Conservation (phyloP, 208 protist species). For the Wallacemonas sp. region DNA sequence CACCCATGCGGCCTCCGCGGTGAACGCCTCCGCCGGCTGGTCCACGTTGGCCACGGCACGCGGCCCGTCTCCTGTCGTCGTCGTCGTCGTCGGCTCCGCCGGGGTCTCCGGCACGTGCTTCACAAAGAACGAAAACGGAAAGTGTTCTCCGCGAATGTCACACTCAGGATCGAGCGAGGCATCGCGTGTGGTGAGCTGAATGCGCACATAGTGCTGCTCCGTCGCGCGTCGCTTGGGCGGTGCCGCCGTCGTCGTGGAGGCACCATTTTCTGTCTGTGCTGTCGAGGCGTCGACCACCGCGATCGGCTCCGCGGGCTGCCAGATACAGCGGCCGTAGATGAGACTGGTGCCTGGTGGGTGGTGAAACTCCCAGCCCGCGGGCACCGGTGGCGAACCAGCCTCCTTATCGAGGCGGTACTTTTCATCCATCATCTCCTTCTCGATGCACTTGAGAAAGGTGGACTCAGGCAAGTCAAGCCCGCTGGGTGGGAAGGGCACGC, state of each 20-base stretch:
- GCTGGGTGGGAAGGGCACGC: conserved; percentile 47
- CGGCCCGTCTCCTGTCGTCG: not conserved
- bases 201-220: conserved; percentile 74
- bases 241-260: not conserved
- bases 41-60: not conserved
- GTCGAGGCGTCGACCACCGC: not conserved
- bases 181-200: conserved; percentile 80
- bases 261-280: not conserved
- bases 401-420: conserved; percentile 80
- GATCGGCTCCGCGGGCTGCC: conserved; percentile 42
- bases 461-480: conserved; percentile 60
- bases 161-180: conserved; percentile 86
- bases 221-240: conserved; percentile 7
- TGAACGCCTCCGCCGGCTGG: too few relatives aligned
- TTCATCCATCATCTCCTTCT: conserved; percentile 89
- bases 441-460: conserved; percentile 79
- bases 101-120: conserved; percentile 29
- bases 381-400: conserved; percentile 58
- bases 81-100: not conserved
- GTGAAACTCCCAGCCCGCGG: conserved; percentile 72
- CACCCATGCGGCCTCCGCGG: not conserved
- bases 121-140: conserved; percentile 86
- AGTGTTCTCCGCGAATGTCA: conserved; percentile 84
- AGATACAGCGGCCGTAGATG: conserved; percentile 73
- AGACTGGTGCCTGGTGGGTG: conserved; percentile 70